A percentile compares a stretch with the other conserved stretches of the same genome.
Conservation (phyloP, 2,329 filamentous ascomycete genomes). For the Diplocarpon mali region DNA sequence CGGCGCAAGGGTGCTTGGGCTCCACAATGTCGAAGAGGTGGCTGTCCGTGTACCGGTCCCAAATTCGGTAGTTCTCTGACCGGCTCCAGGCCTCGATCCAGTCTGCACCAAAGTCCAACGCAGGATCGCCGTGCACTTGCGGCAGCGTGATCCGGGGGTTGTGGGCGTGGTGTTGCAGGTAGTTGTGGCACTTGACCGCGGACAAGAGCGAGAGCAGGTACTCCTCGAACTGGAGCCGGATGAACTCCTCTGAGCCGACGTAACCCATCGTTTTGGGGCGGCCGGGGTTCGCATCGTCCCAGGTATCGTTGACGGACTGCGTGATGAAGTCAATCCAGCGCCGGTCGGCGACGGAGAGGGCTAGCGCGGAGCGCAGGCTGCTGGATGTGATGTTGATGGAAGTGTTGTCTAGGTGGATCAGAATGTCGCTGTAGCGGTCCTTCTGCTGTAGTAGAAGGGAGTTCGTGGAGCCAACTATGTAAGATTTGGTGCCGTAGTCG, state of each 20-base stretch:
- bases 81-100: slow-evolving; percentile 81
- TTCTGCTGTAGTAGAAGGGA: slow-evolving; percentile 86
- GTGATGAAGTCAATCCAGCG: slow-evolving; percentile 96
- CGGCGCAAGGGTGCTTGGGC: slow-evolving; percentile 85
- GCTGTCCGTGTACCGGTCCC: slow-evolving; percentile 67
- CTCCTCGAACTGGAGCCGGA: slow-evolving; percentile 92
- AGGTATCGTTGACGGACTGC: slow-evolving; percentile 87
- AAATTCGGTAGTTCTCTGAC: slow-evolving; percentile 87
- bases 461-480: slow-evolving; percentile 95
- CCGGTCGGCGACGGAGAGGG: slow-evolving; percentile 75
- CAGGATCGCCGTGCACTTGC: slow-evolving; percentile 71
- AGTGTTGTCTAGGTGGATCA: slow-evolving; percentile 90
- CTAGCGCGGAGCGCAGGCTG: slow-evolving; percentile 63
- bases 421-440: slow-evolving; percentile 89
- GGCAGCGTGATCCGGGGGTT: slow-evolving; percentile 51
- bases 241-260: slow-evolving; percentile 92
- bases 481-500: slow-evolving; percentile 90
- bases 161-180: slow-evolving; percentile 40
- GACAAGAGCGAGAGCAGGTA: slow-evolving; percentile 85
- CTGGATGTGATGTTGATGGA: slow-evolving; percentile 74
- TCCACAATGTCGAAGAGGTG: slow-evolving; percentile 92
- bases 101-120: slow-evolving; percentile 69
- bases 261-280: slow-evolving; percentile 93
- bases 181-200: slow-evolving; percentile 78
- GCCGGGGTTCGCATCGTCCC: slow-evolving; percentile 84